Evolutionary conservation across 495 filamentous ascomycete genomes (phyloP).

Genomic region (Beverwykella pulmonaria): DNA sequence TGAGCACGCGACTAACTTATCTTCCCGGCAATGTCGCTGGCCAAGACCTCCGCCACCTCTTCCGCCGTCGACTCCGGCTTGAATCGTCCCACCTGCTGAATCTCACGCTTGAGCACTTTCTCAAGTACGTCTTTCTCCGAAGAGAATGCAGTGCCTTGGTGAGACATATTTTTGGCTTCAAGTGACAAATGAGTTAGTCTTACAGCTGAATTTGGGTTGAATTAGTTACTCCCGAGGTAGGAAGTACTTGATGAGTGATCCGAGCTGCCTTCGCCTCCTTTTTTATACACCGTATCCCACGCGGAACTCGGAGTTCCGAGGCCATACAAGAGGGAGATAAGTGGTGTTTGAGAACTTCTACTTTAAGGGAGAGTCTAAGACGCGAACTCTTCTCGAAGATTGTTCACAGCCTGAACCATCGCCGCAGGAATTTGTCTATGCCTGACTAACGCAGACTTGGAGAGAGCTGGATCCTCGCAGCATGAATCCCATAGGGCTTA

Average conservation of each 20-base stretch:
- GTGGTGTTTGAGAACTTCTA: neutral
- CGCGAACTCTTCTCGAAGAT: no score
- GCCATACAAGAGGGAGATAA: neutral
- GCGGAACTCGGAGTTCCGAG: slow-evolving; percentile 11
- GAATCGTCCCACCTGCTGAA: slow-evolving; percentile 12
- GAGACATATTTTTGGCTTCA: slow-evolving; percentile 9
- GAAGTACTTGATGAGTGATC: slow-evolving; percentile 8
- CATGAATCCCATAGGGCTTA: no score
- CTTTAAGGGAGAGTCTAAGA: no score
- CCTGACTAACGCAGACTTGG: no score
- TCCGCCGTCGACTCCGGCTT: slow-evolving; percentile 4
- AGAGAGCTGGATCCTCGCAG: no score
- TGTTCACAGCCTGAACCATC: no score
- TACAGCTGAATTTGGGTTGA: neutral
- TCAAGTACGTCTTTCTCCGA: neutral
- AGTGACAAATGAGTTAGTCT: neutral
- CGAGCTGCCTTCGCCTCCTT: neutral
- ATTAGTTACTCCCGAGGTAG: neutral
- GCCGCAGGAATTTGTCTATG: no score
- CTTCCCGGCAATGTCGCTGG: slow-evolving; percentile 22
- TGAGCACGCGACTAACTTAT: slow-evolving; percentile 3
- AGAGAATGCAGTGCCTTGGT: slow-evolving; percentile 11
- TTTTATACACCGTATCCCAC: neutral
- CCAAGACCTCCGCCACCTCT: slow-evolving; percentile 33
- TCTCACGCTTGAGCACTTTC: neutral